These are phyloP conservation scores for Solanum medicagineum DNA, from an alignment of 257 asterid genomes.

Conservation along the genomic window DNA sequence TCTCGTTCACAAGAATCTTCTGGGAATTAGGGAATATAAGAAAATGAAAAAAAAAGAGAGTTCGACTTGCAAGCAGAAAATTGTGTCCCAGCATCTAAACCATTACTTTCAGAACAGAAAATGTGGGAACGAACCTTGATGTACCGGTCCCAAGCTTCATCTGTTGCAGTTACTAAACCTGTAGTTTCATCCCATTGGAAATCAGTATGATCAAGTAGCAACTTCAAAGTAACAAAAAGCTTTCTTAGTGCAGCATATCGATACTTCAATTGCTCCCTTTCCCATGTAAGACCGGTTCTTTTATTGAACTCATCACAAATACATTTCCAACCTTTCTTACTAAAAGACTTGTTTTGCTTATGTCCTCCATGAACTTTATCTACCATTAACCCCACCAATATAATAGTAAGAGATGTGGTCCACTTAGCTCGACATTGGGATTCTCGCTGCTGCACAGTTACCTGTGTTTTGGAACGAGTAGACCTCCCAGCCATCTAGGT, in stretches of 20 bases:
- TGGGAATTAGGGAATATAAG: background rate
- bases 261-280: constrained; percentile 61
- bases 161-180: constrained; percentile 43
- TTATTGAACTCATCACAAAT: constrained; percentile 56
- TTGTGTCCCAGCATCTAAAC: background rate
- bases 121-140: constrained; percentile 25
- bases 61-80: background rate
- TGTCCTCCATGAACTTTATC: constrained; percentile 54
- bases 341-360: constrained; percentile 44
- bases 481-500: constrained; percentile 54
- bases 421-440: constrained; percentile 72
- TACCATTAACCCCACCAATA: constrained; percentile 52
- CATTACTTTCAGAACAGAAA: background rate
- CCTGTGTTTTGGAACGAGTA: constrained; percentile 41
- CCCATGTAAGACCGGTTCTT: constrained; percentile 69
- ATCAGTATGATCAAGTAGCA: constrained; percentile 43
- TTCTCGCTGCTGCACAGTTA: constrained; percentile 30
- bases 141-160: constrained; percentile 67
- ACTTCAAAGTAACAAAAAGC: constrained; percentile 33
- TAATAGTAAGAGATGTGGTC: constrained; percentile 50
- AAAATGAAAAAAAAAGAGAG: background rate
- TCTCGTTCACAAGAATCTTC: background rate
- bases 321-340: constrained; percentile 67
- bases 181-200: constrained; percentile 58
- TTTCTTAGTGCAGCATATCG: constrained; percentile 56